Conservation (phyloP, 495 filamentous ascomycete genomes). For the Glarea lozoyensis region DNA sequence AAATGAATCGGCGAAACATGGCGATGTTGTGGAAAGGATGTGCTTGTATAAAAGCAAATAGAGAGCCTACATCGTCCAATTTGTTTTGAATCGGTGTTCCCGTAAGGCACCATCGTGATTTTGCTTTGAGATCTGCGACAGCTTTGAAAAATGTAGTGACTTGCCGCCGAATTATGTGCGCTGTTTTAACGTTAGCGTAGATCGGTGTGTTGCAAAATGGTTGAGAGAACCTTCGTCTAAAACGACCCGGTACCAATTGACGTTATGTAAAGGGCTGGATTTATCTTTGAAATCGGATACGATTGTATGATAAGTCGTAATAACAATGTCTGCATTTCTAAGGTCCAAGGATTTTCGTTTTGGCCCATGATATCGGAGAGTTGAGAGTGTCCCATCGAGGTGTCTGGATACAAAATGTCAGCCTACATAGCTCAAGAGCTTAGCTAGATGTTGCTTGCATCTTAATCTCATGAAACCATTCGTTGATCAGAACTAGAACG, state of each 20-base stretch:
- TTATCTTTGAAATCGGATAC: constrained; percentile 12
- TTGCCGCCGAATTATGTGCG: constrained; percentile 69
- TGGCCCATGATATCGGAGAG: constrained; percentile 56
- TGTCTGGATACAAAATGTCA: constrained; percentile 5
- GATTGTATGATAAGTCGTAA: constrained; percentile 59
- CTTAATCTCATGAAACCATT: constrained; percentile 11
- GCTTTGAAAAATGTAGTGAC: constrained; percentile 60
- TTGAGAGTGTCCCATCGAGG: constrained; percentile 33
- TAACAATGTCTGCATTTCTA: constrained; percentile 56
- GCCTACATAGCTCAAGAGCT: neutral
- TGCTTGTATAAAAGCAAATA: constrained; percentile 36
- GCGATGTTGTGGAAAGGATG: constrained; percentile 26
- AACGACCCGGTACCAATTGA: constrained; percentile 76
- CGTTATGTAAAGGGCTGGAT: constrained; percentile 42
- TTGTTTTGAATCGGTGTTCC: constrained; percentile 63
- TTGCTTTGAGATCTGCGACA: constrained; percentile 52
- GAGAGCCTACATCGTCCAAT: constrained; percentile 38
- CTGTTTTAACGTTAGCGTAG: constrained; percentile 12
- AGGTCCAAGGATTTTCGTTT: constrained; percentile 47
- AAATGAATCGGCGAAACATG: constrained; percentile 25
- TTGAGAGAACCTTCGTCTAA: constrained; percentile 60
- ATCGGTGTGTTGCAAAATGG: neutral
- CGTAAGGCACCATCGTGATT: constrained; percentile 73
- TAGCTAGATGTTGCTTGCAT: neutral
- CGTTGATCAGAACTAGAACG: neutral